Evolutionary conservation across 2,329 filamentous ascomycete species (phyloP).

Genomic region (Calonectria ilicicola): DNA sequence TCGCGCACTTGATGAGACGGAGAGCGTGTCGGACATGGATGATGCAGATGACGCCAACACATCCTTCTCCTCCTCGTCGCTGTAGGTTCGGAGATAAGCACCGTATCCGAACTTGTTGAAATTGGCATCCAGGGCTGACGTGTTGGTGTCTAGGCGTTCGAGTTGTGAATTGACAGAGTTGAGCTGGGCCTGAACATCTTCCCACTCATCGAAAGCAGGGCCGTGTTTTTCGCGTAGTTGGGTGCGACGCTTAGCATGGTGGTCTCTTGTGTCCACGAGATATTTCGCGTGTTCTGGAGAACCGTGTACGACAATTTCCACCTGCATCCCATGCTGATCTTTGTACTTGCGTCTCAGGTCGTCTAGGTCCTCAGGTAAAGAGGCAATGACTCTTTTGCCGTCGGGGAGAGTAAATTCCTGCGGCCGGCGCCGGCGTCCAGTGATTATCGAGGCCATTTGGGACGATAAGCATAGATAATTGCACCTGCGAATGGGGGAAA

Average conservation of each 20-base stretch:
- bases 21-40: slow-evolving; percentile 40
- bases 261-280: slow-evolving; percentile 62
- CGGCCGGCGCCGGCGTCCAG: slow-evolving; percentile 51
- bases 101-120: slow-evolving; percentile 74
- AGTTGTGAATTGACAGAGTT: slow-evolving; percentile 65
- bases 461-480: neutral
- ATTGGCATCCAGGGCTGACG: slow-evolving; percentile 68
- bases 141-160: slow-evolving; percentile 64
- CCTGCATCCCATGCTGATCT: slow-evolving; percentile 49
- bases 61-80: slow-evolving; percentile 40
- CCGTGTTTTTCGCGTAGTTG: slow-evolving; percentile 62
- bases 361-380: slow-evolving; percentile 67
- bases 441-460: slow-evolving; percentile 37
- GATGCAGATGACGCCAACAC: slow-evolving; percentile 29
- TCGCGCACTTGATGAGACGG: slow-evolving; percentile 34
- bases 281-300: slow-evolving; percentile 60
- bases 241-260: slow-evolving; percentile 63
- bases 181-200: slow-evolving; percentile 65
- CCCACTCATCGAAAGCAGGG: slow-evolving; percentile 66
- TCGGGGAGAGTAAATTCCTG: slow-evolving; percentile 67
- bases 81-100: slow-evolving; percentile 65
- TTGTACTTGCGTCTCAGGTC: slow-evolving; percentile 58
- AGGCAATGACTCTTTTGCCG: slow-evolving; percentile 68
- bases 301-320: slow-evolving; percentile 70
- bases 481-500: slow-evolving; percentile 3